Percentiles rank a stretch among this genome's conserved stretches.
Evolutionary conservation across 441 rosid species (phyloP).

Genomic region (Jatropha podagrica): DNA sequence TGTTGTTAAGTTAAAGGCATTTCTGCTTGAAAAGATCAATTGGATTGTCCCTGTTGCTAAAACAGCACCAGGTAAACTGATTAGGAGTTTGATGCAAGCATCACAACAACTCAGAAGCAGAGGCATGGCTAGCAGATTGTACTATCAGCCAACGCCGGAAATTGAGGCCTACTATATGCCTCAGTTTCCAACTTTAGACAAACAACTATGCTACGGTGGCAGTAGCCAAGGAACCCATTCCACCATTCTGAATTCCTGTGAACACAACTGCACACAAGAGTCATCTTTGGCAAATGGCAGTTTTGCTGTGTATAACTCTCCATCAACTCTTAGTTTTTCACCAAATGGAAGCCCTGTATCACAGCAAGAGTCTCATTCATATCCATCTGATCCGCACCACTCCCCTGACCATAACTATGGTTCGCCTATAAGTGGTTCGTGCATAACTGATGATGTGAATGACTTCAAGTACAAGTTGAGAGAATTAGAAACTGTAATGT

Average conservation of each 20-base stretch:
- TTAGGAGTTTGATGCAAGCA: constrained; percentile 34
- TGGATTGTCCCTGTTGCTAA: constrained; percentile 11
- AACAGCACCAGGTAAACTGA: not conserved
- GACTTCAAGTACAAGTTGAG: constrained; percentile 67
- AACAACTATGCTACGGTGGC: constrained; percentile 27
- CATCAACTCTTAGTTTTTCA: constrained; percentile 47
- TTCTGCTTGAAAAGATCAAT: constrained; percentile 4
- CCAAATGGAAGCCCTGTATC: constrained; percentile 49
- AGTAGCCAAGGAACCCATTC: constrained; percentile 31
- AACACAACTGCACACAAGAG: constrained; percentile 59
- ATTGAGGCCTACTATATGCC: constrained; percentile 41
- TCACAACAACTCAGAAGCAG: constrained; percentile 31
- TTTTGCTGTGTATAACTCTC: constrained; percentile 34
- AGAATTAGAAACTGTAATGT: constrained; percentile 75
- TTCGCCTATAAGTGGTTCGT: constrained; percentile 63
- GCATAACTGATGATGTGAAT: constrained; percentile 64
- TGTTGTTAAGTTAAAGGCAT: not conserved
- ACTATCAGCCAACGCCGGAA: constrained; percentile 40
- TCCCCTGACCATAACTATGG: constrained; percentile 54
- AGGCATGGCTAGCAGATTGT: constrained; percentile 45
- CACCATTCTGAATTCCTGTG: constrained; percentile 38
- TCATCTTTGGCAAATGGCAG: constrained; percentile 52
- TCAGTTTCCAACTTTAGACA: constrained; percentile 38
- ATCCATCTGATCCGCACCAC: constrained; percentile 34
- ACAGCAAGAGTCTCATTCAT: constrained; percentile 45